Base-by-base conservation (phyloP, 495 filamentous ascomycete genomes). In the Xylaria curta region DNA sequence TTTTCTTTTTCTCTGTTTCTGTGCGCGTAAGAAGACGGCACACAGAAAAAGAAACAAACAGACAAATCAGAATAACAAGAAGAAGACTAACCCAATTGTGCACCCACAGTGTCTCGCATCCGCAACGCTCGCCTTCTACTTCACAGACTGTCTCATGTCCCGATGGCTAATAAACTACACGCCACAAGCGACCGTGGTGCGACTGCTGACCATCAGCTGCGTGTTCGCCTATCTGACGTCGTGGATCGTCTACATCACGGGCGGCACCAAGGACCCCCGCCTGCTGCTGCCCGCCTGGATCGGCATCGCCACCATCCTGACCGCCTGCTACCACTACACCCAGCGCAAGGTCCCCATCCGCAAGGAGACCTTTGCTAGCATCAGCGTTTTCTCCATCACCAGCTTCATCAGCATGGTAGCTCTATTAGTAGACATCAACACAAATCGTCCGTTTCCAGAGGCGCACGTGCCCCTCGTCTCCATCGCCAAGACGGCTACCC, bases 81-180 rank as follows among this genome's bases (percentile, higher is more conserved):
- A 58, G 1, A 58, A 31, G 53, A 31, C 69, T 71, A 44, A 71
- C 69, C 24, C 8, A 10, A 28, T 31, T 7, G 36, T 19, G 49
- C 51, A 38, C 44, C 19, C 28, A 64, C 66, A 95, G 93, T 94
- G 93, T 85, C 88, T 85, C 78, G 90, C 92, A 80, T 94, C 92
- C 49, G 94, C 90, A 62, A 94, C 94, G 81, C 87, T 96, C 78
- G 93, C 92, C 68, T 96, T 94, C 81, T 92, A 94, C 82, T 95
- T 96, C 81, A 94, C 92, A 71, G 93, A 97, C 82, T 94, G 92
- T 81, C 90, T 96, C 77, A 97, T 97, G 93, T 94, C 91, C 73
- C 90, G 94, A 79, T 96, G 93, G 93, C 91, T 97, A 77, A 82
- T 97, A 69, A 91, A 94, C 79, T 97, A 96, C 85, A 95, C 93